These are phyloP conservation scores for Pleurostoma richardsiae DNA, from an alignment of 2,329 filamentous ascomycete species.

Conservation along the genomic window DNA sequence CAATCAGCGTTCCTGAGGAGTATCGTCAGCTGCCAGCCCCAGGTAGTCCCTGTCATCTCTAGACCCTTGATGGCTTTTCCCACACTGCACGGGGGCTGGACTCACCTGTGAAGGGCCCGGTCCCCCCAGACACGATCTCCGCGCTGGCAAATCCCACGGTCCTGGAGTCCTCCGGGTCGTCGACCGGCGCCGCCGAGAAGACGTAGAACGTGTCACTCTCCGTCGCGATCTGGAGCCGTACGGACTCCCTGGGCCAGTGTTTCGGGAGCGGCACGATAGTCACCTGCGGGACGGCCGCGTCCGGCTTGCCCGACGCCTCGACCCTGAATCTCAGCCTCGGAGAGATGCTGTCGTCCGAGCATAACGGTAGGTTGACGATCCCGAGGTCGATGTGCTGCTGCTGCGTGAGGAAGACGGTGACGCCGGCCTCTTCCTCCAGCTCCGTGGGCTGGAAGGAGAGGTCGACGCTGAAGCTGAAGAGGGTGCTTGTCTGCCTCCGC, in stretches of 20 bases:
- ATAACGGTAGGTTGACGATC: conserved; percentile 13
- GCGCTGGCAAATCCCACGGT: conserved; percentile 19
- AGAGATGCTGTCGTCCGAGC: conserved; percentile 1
- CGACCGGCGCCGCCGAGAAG: conserved; percentile 17
- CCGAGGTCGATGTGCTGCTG: conserved; percentile 24
- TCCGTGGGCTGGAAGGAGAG: conserved; percentile 16
- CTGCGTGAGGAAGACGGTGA: conserved; percentile 26
- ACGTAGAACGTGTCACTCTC: conserved; percentile 21
- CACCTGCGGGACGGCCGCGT: not conserved
- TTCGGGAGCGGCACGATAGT: conserved; percentile 13
- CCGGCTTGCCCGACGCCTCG: conserved; percentile 4
- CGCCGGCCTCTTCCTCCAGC: conserved; percentile 23
- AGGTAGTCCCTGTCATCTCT: not conserved
- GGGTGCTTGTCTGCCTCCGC: conserved; percentile 22
- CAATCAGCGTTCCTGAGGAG: conserved; percentile 26
- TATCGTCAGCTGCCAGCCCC: not conserved
- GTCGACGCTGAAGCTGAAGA: conserved; percentile 24
- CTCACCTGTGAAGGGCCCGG: conserved; percentile 24
- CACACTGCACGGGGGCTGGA: conserved; percentile 20
- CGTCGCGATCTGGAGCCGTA: conserved; percentile 22
- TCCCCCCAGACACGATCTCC: conserved; percentile 22
- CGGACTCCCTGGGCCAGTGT: conserved; percentile 14
- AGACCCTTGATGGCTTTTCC: conserved; percentile 12
- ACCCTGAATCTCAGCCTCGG: conserved; percentile 14
- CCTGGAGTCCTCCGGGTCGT: conserved; percentile 14